phyloP scores from a whole-genome alignment of 192 early-diverging fungal species.

The Coemansia sp. region DNA sequence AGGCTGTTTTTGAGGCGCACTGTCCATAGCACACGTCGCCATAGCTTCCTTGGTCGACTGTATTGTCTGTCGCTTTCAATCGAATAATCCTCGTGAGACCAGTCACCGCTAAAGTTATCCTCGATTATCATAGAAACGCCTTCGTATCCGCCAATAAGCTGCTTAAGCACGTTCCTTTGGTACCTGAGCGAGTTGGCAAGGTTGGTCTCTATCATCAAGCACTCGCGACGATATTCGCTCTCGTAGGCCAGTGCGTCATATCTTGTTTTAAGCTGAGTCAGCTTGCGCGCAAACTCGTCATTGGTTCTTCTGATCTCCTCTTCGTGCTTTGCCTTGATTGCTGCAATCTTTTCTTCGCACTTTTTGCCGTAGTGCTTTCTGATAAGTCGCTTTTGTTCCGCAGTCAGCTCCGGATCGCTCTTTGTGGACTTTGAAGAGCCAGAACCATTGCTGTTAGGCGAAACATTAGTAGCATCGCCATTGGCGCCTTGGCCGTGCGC shows the following conservation, averaged over 20 bases:
- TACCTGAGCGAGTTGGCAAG: constrained; percentile 15
- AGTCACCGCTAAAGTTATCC: not conserved
- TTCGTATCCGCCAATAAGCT: constrained; percentile 32
- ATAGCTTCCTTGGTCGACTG: constrained; percentile 15
- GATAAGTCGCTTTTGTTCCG: constrained; percentile 35
- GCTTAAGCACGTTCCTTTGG: constrained; percentile 28
- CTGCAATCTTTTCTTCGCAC: constrained; percentile 10
- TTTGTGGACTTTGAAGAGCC: constrained; percentile 11
- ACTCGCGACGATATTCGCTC: constrained; percentile 26
- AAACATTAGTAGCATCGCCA: not conserved
- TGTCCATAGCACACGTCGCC: constrained; percentile 31
- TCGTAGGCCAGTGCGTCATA: constrained; percentile 14
- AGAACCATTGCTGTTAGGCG: not conserved
- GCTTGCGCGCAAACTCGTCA: not conserved
- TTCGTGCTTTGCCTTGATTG: constrained; percentile 2
- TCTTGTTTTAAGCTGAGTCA: constrained; percentile 2
- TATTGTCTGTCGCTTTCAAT: not conserved
- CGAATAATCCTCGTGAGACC: not conserved
- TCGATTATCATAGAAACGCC: constrained; percentile 31
- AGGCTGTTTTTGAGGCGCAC: constrained; percentile 29
- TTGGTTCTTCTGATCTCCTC: not conserved
- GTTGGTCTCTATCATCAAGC: constrained; percentile 20
- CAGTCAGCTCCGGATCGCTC: constrained; percentile 16
- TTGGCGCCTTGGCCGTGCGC: not conserved
- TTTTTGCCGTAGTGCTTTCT: constrained; percentile 13